Conservation (phyloP, 148 eudicot species). For the Rhododendron vialii region DNA sequence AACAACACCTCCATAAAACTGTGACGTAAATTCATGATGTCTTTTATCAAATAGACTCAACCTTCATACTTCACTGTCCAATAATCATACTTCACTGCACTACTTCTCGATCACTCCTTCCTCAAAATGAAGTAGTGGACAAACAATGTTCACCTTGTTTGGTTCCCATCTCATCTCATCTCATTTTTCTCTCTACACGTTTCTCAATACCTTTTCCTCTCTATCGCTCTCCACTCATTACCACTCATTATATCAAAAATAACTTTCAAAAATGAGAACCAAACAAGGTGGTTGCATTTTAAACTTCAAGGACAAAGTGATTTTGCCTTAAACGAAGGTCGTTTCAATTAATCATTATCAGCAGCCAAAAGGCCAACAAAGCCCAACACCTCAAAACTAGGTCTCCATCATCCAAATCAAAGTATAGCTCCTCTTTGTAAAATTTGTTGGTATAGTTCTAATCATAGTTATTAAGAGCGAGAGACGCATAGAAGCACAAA, state of each 20-base stretch:
- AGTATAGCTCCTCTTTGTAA: neutral
- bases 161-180: too few relatives aligned
- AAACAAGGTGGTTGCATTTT: neutral
- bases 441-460: neutral
- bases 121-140: neutral
- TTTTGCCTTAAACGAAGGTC: neutral
- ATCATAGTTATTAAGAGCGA: neutral
- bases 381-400: neutral
- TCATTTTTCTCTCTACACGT: too few relatives aligned
- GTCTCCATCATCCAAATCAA: neutral
- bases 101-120: neutral
- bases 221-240: too few relatives aligned
- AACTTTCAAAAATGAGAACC: too few relatives aligned
- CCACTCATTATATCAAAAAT: too few relatives aligned
- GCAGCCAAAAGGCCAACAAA: neutral
- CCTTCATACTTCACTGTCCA: neutral
- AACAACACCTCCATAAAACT: conserved; percentile 2
- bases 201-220: too few relatives aligned
- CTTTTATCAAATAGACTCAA: neutral
- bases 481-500: neutral
- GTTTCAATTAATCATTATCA: neutral
- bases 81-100: neutral
- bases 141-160: neutral
- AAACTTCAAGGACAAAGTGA: neutral
- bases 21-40: neutral